Evolutionary conservation across 352 stramenopile species (phyloP), one percentile per base, ranked within the genome.

Genomic region (Globisporangium spiculum): DNA sequence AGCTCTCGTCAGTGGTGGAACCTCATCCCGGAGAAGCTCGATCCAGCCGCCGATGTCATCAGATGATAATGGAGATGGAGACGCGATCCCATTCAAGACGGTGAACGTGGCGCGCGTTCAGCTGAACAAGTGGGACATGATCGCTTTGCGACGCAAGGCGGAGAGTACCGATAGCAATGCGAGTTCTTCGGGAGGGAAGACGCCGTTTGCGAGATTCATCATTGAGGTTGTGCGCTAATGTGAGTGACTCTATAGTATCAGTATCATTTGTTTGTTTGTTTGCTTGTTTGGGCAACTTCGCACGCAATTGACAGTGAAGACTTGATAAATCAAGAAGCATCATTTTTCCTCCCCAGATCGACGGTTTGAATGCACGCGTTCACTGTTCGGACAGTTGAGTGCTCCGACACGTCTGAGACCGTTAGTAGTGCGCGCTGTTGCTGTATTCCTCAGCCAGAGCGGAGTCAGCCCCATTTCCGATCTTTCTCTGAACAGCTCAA

Each of bases 101-200:
- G 59, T 38, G 22, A 64, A 64, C 38, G 59, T 64, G 20, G n/a
- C 24, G 12, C 10, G 34, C 20, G 59, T 55, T 22, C 36, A 24
- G 27, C 24, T 64, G 22, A 32, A 24, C 59, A 64, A 64, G 22
- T 64, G 59, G 59, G 59, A 64, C 27, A 64, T 64, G 59, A 4
- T 64, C 10, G 34, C 59, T 5, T 24, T 64, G 34, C 34, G 38
- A 1, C 59, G 59, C 38, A 36, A 24, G 22, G 36, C 22, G 2
- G 16, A 26, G 10, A 18, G 24, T 10, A 61, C 1, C 18, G 6
- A 38, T 8, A 38, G 36, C 36, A 46, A 12, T 18, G 38, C 1
- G 14, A 38, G 36, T 46, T 18, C 34, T 61, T 16, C 32, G 26
- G 30, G 22, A 16, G 56, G 32, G 30, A 61, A 50, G 22, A 61